A percentile compares a stretch with the other conserved stretches of the same genome.
These are phyloP conservation scores for Euphorbia peplus DNA, from an alignment of 345 rosid species.

Conservation along the genomic window DNA sequence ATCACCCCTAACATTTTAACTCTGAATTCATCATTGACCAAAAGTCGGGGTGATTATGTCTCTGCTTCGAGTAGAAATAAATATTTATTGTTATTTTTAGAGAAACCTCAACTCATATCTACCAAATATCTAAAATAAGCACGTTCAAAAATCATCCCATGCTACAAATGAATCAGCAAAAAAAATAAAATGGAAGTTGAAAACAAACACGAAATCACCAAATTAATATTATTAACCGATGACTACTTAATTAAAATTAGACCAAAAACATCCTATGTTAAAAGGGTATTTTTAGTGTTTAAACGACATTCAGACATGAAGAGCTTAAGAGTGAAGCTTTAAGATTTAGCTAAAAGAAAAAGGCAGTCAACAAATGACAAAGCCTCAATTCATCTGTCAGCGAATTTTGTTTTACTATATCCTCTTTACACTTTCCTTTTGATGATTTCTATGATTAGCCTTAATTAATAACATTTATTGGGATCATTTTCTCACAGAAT, in stretches of 20 bases:
- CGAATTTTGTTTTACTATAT: background rate
- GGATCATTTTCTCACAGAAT: slow-evolving; percentile 47
- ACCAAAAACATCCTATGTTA: slow-evolving; percentile 14
- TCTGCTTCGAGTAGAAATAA: too few relatives aligned
- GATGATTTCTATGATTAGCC: slow-evolving; percentile 55
- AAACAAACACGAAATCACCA: too few relatives aligned
- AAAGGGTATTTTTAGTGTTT: background rate
- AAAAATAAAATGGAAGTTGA: too few relatives aligned
- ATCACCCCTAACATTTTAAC: too few relatives aligned
- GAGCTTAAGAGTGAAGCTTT: slow-evolving; percentile 15
- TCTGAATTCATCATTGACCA: too few relatives aligned
- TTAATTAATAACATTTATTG: slow-evolving; percentile 36
- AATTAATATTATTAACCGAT: too few relatives aligned
- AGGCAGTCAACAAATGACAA: slow-evolving; percentile 39
- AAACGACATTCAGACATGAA: slow-evolving; percentile 8
- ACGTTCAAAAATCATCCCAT: too few relatives aligned
- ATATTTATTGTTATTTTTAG: too few relatives aligned
- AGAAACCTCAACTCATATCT: too few relatives aligned
- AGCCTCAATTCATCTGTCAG: slow-evolving; percentile 33
- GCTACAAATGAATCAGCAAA: too few relatives aligned
- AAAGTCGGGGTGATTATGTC: too few relatives aligned
- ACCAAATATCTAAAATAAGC: too few relatives aligned
- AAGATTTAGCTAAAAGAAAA: slow-evolving; percentile 23
- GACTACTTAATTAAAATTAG: background rate
- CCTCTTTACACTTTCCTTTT: slow-evolving; percentile 29